Evolutionary conservation across 2,329 filamentous ascomycete species (phyloP), one percentile per base, ranked within the genome.

Genomic region (Furcasterigmium sp.): DNA sequence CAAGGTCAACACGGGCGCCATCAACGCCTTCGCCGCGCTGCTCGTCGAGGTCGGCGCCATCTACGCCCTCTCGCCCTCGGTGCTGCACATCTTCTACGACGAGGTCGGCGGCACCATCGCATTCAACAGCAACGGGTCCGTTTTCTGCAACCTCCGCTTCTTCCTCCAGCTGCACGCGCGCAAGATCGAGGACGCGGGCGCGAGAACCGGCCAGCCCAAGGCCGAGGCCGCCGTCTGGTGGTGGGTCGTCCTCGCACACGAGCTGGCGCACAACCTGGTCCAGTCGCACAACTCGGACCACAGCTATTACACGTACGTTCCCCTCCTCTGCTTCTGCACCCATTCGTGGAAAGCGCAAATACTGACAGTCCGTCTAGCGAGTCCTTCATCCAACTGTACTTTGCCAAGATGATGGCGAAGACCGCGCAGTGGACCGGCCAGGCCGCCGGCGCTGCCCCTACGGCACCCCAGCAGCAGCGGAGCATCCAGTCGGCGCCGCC

Each of bases 201-300:
- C 18, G 35, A 52, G 18, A 57, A 38, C 19, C 49, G 17, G 61
- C 3, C 66, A 73, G 42, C 77, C 69, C 14, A 80, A 71, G 58
- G 72, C 51, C 4, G 85, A 93, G 47, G 87, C 87, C 3, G 70
- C 81, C 45, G 78, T 85, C 1, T 95, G 91, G 72, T 97, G 91
- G 91, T 96, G 86, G 80, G 86, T 95, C 50, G 90, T 93, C n/a
- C 63, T 96, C 48, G 94, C 90, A 49, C 93, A 98, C 61, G 94
- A 98, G 67, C 68, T 98, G 62, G 91, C 93, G 45, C 93, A 98
- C 66, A 98, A 98, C 60, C 68, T 98, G 43, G 88, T 95, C 8
- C 67, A 69, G 29, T 76, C 81, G 49, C 91, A 97, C 62, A 85
- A 84, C 56, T 73, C 85, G 14, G 78, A 85, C 42, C 89, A 95